phyloP scores from a whole-genome alignment of 768 basidiomycete species.

The Filobasidium floriforme region DNA sequence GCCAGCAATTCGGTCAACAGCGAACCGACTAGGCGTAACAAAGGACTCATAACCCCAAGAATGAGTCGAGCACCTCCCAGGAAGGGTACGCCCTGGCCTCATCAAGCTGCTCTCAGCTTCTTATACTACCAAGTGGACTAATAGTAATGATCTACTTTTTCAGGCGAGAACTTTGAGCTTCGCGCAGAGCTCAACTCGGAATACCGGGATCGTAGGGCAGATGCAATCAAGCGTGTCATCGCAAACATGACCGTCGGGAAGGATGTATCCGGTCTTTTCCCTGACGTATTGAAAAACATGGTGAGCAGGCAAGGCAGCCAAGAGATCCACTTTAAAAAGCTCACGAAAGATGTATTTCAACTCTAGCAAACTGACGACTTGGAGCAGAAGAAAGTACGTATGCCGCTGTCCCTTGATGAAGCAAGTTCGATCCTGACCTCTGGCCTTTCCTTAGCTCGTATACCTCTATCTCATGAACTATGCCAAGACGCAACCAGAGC shows the following conservation, averaged over 20 bases:
- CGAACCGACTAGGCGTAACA: neutral
- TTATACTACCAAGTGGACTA: neutral
- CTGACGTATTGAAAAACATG: slow-evolving; percentile 94
- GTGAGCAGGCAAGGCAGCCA: slow-evolving; percentile 27
- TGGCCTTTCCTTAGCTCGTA: slow-evolving; percentile 54
- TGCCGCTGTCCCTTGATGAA: neutral
- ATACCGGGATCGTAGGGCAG: slow-evolving; percentile 88
- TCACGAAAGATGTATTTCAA: slow-evolving; percentile 35
- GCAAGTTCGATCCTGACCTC: neutral
- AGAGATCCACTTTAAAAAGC: neutral
- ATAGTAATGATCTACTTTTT: neutral
- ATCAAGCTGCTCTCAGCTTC: neutral
- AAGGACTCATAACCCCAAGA: neutral
- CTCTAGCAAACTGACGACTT: slow-evolving; percentile 87
- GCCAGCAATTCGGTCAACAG: too few species aligned
- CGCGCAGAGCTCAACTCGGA: slow-evolving; percentile 94
- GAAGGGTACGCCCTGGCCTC: slow-evolving; percentile 16
- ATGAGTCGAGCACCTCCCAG: slow-evolving; percentile 22
- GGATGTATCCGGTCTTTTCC: slow-evolving; percentile 80
- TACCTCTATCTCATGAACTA: slow-evolving; percentile 99
- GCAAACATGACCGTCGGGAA: slow-evolving; percentile 99
- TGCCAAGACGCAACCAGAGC: slow-evolving; percentile 95
- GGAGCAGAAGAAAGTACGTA: slow-evolving; percentile 77
- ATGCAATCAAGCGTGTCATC: slow-evolving; percentile 96
- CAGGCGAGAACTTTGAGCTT: slow-evolving; percentile 96